Evolutionary conservation across 2,329 filamentous ascomycete genomes (phyloP), one percentile per base, ranked within the genome.

Genomic region (Exophiala oligosperma): DNA sequence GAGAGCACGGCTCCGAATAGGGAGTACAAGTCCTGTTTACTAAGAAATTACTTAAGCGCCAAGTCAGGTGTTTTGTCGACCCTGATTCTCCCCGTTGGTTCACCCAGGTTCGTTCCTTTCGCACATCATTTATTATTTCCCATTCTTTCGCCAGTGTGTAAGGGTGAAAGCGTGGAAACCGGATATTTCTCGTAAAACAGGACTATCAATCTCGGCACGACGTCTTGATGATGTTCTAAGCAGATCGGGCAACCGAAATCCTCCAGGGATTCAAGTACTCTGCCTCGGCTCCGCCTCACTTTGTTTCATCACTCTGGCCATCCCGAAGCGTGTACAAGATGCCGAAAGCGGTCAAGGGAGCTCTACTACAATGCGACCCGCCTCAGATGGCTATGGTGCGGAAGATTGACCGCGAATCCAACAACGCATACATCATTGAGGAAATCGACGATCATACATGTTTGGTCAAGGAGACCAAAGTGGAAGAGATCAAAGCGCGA

Each of bases 331-430:
- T 14, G 2, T 14, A 3, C 24, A 57, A 35, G 7, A 68, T 68
- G 66, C 66, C 66, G 9, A 65, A 64, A 59, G 66, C 66, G 29
- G 51, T 63, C 38, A 68, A 64, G 55, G 66, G 66, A 52, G 64
- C 64, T 6, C 61, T 68, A 35, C 59, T 68, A 23, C 66, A 68
- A 56, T 68, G 66, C 53, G 66, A 68, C 49, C 66, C 66, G 29
- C 66, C 66, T 35, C 66, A 68, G 49, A 68, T 68, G 66, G 66
- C 66, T 21, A 67, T 68, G 65, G 63, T 68, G 11, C 60, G 59
- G 17, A 66, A 67, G 60, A 66, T 68, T 56, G 61, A 68, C 54
- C 49, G 58, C 12, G 65, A 68, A 54, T 56, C 60, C 14, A 59
- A 63, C 41, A 63, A 64, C 38, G 61, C 57, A 4, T 68, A 67